Percentiles rank a stretch among this genome's conserved stretches.
These are phyloP conservation scores for Pulveroboletus sp. DNA, from an alignment of 1,284 basidiomycete species.

Conservation along the genomic window DNA sequence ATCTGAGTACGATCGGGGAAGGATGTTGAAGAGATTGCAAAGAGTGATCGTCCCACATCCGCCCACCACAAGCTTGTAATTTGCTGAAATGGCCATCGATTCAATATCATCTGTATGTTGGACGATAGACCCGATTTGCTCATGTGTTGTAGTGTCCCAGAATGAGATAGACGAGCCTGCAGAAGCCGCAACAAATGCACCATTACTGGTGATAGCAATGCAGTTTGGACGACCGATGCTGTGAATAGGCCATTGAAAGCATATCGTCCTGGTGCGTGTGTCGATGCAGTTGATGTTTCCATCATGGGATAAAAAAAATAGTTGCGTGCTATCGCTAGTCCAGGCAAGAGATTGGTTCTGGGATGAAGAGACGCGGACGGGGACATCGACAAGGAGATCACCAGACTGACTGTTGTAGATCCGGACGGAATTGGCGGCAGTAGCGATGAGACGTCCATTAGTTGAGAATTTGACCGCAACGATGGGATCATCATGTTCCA, in stretches of 20 bases:
- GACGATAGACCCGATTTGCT: background rate
- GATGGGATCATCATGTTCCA: too few species aligned
- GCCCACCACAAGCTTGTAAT: background rate
- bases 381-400: background rate
- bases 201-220: background rate
- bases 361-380: background rate
- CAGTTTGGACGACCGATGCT: background rate
- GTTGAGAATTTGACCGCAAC: too few species aligned
- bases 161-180: background rate
- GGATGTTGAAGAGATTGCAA: background rate
- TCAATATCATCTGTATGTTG: background rate
- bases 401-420: background rate
- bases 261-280: background rate
- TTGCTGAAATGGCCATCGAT: background rate
- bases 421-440: too few species aligned
- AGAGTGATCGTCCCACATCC: background rate
- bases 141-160: background rate
- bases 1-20: background rate
- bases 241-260: background rate
- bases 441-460: too few species aligned
- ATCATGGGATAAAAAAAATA: background rate
- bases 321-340: background rate
- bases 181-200: background rate
- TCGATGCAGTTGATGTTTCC: background rate
- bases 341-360: background rate